Evolutionary conservation across 352 stramenopile species (phyloP), one percentile per base, ranked within the genome.

Genomic region (Blastocystis sp.): DNA sequence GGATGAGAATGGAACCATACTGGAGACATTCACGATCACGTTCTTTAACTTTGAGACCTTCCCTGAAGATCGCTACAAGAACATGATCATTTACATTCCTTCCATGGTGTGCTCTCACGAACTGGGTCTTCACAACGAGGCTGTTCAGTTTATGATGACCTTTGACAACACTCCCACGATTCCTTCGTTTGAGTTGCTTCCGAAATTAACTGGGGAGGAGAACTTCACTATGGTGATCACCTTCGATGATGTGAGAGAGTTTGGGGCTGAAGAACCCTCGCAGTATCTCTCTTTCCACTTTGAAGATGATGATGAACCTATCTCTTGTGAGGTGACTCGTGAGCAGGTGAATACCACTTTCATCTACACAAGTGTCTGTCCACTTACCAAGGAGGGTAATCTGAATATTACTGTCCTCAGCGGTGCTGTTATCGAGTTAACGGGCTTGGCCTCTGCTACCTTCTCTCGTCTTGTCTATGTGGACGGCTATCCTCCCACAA

Each of bases 21-120:
- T 65, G 50, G 37, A 81, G 70, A 81, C 70, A 34, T 81, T 81
- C 70, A 66, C 41, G 2, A 81, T 81, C 70, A 81, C 70, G 13
- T 81, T 81, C 70, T 41, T 65, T 13, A 81, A 81, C 70, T 81
- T 81, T 43, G 45, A 81, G 50, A 26, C 70, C 11, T 26, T 5
- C 45, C 70, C 8, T 20, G 24, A 81, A 20, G 70, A 81, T 9
- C 70, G 70, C 43, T 39, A 81, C 45, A 81, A 63, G 43, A 81
- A 63, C 45, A 64, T 81, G 13, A 24, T 53, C 16, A 81, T 81
- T 13, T 65, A 63, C 11, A 81, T 81, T 65, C 70, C 70, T 26
- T 16, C 70, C 13, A 63, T 50, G 26, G 70, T 64, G 70, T 81
- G 70, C 37, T 45, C 45, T 6, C 3, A 81, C 18, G 16, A 24